Conservation (phyloP, 1,284 basidiomycete species). For the Vanrija sp. region DNA sequence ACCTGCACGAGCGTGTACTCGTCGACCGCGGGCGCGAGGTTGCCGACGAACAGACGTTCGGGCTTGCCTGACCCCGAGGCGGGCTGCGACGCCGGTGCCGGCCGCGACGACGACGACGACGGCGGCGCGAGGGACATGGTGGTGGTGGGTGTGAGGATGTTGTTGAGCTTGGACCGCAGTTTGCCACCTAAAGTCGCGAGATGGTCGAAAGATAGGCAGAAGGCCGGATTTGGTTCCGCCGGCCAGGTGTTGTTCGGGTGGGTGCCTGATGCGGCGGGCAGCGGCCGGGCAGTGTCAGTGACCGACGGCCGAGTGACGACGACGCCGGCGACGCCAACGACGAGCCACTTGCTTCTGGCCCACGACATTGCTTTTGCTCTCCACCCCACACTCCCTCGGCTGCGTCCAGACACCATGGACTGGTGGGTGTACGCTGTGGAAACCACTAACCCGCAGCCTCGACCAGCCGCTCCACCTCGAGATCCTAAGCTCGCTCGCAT, state of each 20-base stretch:
- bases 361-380: neutral
- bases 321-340: too few relatives aligned
- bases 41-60: constrained; percentile 78
- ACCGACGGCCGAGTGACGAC: too few relatives aligned
- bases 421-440: constrained; percentile 17
- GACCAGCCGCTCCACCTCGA: constrained; percentile 45
- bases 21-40: constrained; percentile 80
- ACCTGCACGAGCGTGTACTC: constrained; percentile 88
- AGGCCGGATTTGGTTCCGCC: neutral
- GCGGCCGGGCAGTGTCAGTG: neutral
- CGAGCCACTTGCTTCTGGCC: neutral
- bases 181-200: neutral
- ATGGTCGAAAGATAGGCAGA: neutral
- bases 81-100: constrained; percentile 14
- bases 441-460: constrained; percentile 28
- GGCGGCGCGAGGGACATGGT: neutral
- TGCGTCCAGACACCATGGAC: constrained; percentile 29
- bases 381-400: neutral
- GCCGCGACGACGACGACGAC: constrained; percentile 4
- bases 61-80: constrained; percentile 27
- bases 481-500: constrained; percentile 39
- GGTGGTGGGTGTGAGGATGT: neutral
- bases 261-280: neutral
- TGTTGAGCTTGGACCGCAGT: neutral
- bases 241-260: neutral